Conservation (phyloP, 2,329 filamentous ascomycete genomes). For the Cytospora paraplurivora region DNA sequence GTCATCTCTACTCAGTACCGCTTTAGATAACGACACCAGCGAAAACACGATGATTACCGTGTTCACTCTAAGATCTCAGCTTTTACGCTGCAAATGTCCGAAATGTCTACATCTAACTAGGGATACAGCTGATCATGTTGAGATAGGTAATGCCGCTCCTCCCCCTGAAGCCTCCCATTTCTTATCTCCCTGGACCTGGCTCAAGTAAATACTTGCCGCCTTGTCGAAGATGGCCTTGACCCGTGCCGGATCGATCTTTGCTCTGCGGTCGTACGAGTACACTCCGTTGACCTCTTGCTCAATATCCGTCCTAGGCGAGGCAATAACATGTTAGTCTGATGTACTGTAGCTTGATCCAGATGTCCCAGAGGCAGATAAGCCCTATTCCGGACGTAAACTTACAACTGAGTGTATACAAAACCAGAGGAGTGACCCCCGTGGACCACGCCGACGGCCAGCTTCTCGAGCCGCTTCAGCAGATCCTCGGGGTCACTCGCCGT, state of each 20-base stretch:
- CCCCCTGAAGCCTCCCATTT: constrained; percentile 12
- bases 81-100: too few species aligned
- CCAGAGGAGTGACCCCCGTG: constrained; percentile 59
- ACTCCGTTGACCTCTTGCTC: constrained; percentile 71
- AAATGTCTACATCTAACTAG: neutral
- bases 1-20: neutral
- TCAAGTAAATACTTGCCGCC: constrained; percentile 49
- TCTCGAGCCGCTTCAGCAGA: constrained; percentile 59
- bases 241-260: constrained; percentile 59
- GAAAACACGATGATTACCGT: too few species aligned
- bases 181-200: constrained; percentile 16
- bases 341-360: neutral
- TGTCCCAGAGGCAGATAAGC: neutral
- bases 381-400: constrained; percentile 35
- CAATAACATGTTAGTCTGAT: constrained; percentile 22
- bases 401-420: constrained; percentile 69
- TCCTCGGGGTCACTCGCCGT: constrained; percentile 64
- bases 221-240: constrained; percentile 61
- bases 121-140: neutral
- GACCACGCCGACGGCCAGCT: constrained; percentile 59
- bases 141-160: constrained; percentile 5
- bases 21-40: too few species aligned
- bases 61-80: too few species aligned
- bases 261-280: constrained; percentile 62
- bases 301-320: constrained; percentile 51